Evolutionary conservation across 331 rosid genomes (phyloP).

Genomic region (Stylosanthes scabra): DNA sequence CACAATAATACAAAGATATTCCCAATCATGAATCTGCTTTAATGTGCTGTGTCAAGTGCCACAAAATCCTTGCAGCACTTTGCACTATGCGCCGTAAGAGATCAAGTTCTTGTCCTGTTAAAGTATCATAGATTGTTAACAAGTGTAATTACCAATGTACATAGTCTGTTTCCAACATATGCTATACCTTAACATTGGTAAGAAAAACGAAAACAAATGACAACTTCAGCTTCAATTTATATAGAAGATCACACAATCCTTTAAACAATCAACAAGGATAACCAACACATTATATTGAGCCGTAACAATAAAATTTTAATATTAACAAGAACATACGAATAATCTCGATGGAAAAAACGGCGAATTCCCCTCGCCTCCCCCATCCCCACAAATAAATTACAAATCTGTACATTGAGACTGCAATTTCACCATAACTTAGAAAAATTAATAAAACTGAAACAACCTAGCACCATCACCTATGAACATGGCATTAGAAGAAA

Average conservation of each 20-base stretch:
- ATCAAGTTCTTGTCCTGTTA: conserved; percentile 30
- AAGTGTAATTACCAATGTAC: not conserved
- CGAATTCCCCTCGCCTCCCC: not conserved
- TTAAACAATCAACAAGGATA: not conserved
- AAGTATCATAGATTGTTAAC: conserved; percentile 28
- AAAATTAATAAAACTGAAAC: too few species aligned
- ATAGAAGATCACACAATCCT: not conserved
- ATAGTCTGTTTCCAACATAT: conserved; percentile 13
- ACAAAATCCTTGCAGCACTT: conserved; percentile 38
- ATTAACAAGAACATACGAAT: not conserved
- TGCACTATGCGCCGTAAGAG: not conserved
- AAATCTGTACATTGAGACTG: not conserved
- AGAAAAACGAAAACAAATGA: conserved; percentile 5
- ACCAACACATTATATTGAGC: not conserved
- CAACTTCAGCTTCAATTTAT: conserved; percentile 1
- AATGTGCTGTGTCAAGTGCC: conserved; percentile 18
- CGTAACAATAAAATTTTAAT: not conserved
- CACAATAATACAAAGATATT: conserved; percentile 52
- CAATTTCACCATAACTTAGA: too few species aligned
- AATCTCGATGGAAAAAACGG: not conserved
- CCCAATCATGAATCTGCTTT: conserved; percentile 20
- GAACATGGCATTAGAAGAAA: too few species aligned
- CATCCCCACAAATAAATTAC: too few species aligned
- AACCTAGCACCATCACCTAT: too few species aligned
- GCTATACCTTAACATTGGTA: conserved; percentile 8